phyloP scores from a whole-genome alignment of 352 stramenopile species.

The Pythium angustatum region DNA sequence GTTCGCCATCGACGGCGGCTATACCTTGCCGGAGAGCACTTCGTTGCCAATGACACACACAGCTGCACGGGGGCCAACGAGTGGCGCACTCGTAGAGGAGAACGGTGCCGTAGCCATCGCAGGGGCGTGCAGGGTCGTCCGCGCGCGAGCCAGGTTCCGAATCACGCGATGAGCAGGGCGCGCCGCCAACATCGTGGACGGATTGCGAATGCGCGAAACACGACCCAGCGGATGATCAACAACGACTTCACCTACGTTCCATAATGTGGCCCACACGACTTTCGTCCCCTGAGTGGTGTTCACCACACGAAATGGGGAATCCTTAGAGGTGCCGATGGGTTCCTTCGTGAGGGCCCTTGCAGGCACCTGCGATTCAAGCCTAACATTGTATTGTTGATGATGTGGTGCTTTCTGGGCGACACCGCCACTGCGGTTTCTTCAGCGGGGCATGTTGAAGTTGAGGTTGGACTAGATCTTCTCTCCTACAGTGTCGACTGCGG shows the following conservation, averaged over 20 bases:
- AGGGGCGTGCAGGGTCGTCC: background rate
- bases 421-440: too few relatives aligned
- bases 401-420: too few relatives aligned
- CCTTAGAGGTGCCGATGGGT: too few relatives aligned
- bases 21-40: slow-evolving; percentile 43
- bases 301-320: background rate
- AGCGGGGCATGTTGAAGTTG: background rate
- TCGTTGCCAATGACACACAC: slow-evolving; percentile 48
- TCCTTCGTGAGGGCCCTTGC: too few relatives aligned
- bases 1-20: too few relatives aligned
- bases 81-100: slow-evolving; percentile 3
- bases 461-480: background rate
- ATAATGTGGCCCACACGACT: background rate
- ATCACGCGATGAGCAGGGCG: background rate
- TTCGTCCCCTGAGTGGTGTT: background rate
- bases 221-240: background rate
- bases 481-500: slow-evolving; percentile 14
- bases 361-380: too few relatives aligned
- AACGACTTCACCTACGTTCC: background rate
- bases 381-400: too few relatives aligned
- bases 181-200: slow-evolving; percentile 18
- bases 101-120: slow-evolving; percentile 1
- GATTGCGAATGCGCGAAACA: background rate
- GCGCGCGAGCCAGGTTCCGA: background rate
- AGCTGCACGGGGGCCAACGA: slow-evolving; percentile 32